A percentile compares a stretch with the other conserved stretches of the same genome.
Evolutionary conservation across 805 yeast genomes (phyloP).

Genomic region (Starmerella khaoyaiensis): DNA sequence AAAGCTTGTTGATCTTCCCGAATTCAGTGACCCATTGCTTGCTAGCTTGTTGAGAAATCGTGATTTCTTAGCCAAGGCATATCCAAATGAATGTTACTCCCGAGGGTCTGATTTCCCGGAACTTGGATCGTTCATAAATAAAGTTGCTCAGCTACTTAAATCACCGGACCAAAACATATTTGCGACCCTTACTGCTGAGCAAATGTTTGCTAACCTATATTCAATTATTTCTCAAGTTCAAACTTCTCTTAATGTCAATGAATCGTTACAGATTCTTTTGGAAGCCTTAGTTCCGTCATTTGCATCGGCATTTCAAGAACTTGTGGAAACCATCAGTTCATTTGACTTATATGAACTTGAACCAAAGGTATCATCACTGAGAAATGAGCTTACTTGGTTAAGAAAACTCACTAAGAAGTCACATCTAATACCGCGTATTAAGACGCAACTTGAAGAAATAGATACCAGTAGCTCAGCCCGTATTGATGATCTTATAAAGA

Average conservation of each 20-base stretch:
- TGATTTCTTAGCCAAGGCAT: too few species aligned
- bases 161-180: constrained; percentile 1
- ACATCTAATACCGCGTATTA: too few species aligned
- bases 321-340: neutral
- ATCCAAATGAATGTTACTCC: constrained; percentile 15
- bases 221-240: constrained; percentile 10
- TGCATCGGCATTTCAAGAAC: neutral
- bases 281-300: constrained; percentile 9
- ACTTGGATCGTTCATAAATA: constrained; percentile 3
- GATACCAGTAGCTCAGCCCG: too few species aligned
- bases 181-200: neutral
- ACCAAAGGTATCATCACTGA: too few species aligned
- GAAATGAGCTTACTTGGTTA: too few species aligned
- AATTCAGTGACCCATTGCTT: constrained; percentile 6
- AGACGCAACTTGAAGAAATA: too few species aligned
- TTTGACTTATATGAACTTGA: too few species aligned
- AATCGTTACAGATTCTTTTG: constrained; percentile 10
- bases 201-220: constrained; percentile 3
- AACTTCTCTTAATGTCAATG: constrained; percentile 6
- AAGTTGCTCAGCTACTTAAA: too few species aligned
- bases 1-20: constrained; percentile 11
- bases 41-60: neutral
- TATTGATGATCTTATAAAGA: too few species aligned
- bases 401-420: too few species aligned
- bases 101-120: neutral